These are phyloP conservation scores for Leucocoprinus sp. DNA, from an alignment of 768 basidiomycete genomes.

Conservation along the genomic window DNA sequence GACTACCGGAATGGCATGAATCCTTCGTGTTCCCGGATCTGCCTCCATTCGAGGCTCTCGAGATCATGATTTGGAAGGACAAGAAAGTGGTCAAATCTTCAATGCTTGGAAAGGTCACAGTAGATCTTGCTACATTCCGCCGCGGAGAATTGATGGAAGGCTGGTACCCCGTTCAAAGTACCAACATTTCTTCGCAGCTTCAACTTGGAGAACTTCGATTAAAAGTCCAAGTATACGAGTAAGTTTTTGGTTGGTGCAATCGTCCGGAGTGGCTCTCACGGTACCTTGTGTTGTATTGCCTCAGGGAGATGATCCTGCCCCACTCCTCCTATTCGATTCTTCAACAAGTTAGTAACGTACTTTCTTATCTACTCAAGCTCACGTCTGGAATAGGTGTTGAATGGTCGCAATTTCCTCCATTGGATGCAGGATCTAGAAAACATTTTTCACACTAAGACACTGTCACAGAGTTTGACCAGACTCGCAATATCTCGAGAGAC, in stretches of 20 bases:
- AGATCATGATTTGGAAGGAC: constrained; percentile 62
- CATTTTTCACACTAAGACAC: constrained; percentile 56
- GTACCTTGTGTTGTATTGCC: too few relatives aligned
- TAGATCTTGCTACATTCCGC: constrained; percentile 64
- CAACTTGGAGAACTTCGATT: constrained; percentile 73
- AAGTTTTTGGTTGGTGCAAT: constrained; percentile 16
- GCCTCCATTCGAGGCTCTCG: constrained; percentile 68
- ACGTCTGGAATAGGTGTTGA: constrained; percentile 9
- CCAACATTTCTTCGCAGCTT: constrained; percentile 34
- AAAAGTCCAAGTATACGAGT: constrained; percentile 73
- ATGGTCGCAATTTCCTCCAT: constrained; percentile 58
- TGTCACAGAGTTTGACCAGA: constrained; percentile 53
- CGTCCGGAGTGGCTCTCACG: constrained; percentile 7
- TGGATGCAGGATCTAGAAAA: constrained; percentile 69
- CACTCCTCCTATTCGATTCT: constrained; percentile 52
- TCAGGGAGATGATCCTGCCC: constrained; percentile 78
- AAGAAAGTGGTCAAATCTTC: constrained; percentile 51
- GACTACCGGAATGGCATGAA: constrained; percentile 79
- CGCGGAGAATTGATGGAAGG: constrained; percentile 72
- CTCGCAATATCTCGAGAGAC: constrained; percentile 62
- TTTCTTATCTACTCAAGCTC: neutral
- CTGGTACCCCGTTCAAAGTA: constrained; percentile 71
- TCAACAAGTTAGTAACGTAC: constrained; percentile 38
- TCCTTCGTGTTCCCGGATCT: constrained; percentile 65
- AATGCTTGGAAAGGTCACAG: constrained; percentile 51